Evolutionary conservation across 140 eudicot species (phyloP).

Genomic region (Oenanthe javanica): DNA sequence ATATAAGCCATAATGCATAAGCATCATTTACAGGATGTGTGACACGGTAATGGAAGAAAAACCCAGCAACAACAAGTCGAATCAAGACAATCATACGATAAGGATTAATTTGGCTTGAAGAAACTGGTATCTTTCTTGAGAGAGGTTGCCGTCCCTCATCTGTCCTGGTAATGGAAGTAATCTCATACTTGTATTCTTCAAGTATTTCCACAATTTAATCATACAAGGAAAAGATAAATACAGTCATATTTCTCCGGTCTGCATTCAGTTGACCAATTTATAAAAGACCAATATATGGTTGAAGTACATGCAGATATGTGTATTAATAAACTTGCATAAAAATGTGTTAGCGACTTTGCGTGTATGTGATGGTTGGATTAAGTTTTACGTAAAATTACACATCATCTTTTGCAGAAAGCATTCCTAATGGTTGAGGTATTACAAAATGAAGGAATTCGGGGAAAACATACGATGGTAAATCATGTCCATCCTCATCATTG

Average conservation of each 20-base stretch:
- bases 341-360: neutral
- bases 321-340: neutral
- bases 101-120: constrained; percentile 73
- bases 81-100: constrained; percentile 55
- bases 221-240: neutral
- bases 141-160: constrained; percentile 75
- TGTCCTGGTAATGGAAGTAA: too few relatives aligned
- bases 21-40: constrained; percentile 68
- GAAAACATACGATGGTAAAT: constrained; percentile 30
- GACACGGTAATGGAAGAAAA: constrained; percentile 68
- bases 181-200: neutral
- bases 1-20: constrained; percentile 63
- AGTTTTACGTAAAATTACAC: neutral
- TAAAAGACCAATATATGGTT: neutral
- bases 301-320: too few relatives aligned
- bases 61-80: constrained; percentile 54
- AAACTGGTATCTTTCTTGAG: constrained; percentile 55
- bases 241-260: neutral
- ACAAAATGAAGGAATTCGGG: neutral
- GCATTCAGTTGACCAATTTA: neutral
- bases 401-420: neutral
- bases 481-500: constrained; percentile 25
- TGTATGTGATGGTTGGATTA: neutral
- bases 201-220: neutral
- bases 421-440: neutral